phyloP scores from a whole-genome alignment of 164 flowering plant species.

The Amborella trichopoda region DNA sequence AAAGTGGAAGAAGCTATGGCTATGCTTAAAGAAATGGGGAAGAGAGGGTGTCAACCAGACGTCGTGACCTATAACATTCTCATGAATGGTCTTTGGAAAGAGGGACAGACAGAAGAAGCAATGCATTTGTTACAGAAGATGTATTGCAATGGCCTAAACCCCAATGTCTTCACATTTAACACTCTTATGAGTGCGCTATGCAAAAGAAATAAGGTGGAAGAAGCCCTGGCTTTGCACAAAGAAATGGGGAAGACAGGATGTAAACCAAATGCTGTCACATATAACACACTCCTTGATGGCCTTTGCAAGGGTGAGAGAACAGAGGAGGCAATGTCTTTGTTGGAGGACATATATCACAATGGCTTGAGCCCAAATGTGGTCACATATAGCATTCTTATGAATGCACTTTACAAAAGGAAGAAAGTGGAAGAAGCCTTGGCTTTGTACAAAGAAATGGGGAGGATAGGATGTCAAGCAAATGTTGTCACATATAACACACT shows the following conservation, averaged over 20 bases:
- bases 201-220: no score
- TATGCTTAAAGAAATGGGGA: constrained; percentile 33
- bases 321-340: constrained; percentile 13
- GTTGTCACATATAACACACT: constrained; percentile 35
- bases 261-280: no score
- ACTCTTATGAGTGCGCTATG: no score
- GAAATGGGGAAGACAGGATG: no score
- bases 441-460: constrained; percentile 33
- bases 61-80: constrained; percentile 29
- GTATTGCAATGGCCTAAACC: constrained; percentile 30
- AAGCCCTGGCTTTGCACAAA: no score
- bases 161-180: constrained; percentile 31
- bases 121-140: constrained; percentile 35
- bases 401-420: constrained; percentile 32
- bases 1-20: constrained; percentile 30
- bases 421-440: constrained; percentile 32
- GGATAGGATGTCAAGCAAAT: constrained; percentile 37
- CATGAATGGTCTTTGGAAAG: constrained; percentile 45
- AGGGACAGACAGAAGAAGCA: constrained; percentile 39
- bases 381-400: constrained; percentile 33
- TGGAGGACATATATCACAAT: constrained; percentile 29
- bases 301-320: constrained; percentile 34
- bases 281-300: constrained; percentile 36
- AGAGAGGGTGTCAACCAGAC: constrained; percentile 21
- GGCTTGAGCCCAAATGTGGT: constrained; percentile 36